A percentile compares a stretch with the other conserved stretches of the same genome.
These are phyloP conservation scores for Amauroascus niger DNA, from an alignment of 2,329 filamentous ascomycete species.

Conservation along the genomic window DNA sequence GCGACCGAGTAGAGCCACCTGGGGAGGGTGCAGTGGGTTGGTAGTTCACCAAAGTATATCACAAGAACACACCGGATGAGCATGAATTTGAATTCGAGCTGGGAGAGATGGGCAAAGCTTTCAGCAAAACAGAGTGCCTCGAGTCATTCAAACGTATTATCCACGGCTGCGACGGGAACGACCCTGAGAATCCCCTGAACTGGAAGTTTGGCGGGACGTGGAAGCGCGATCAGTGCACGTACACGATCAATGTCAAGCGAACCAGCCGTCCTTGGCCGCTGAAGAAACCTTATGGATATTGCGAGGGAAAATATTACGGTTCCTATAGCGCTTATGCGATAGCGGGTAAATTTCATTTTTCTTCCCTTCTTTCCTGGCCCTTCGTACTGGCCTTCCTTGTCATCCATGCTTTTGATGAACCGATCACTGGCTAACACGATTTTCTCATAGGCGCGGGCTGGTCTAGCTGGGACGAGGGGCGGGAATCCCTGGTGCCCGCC, in stretches of 20 bases:
- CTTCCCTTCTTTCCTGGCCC: background rate
- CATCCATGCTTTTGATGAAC: background rate
- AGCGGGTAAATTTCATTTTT: conserved; percentile 5
- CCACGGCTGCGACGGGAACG: conserved; percentile 24
- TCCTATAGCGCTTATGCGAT: conserved; percentile 19
- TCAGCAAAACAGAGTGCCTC: conserved; percentile 15
- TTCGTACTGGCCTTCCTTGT: background rate
- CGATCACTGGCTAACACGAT: background rate
- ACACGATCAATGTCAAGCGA: conserved; percentile 19
- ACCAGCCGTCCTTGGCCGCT: conserved; percentile 22
- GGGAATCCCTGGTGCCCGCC: conserved; percentile 19
- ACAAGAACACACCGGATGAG: conserved; percentile 25
- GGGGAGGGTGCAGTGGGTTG: conserved; percentile 17
- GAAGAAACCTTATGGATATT: conserved; percentile 18
- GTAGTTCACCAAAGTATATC: conserved; percentile 20
- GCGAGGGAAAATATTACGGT: conserved; percentile 20
- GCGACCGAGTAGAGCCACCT: conserved; percentile 19
- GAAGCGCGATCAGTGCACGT: conserved; percentile 22
- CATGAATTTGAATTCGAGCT: conserved; percentile 19
- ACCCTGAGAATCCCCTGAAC: conserved; percentile 25
- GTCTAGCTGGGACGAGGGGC: conserved; percentile 22
- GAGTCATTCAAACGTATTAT: conserved; percentile 20
- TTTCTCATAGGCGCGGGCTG: conserved; percentile 19
- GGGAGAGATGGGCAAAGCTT: background rate
- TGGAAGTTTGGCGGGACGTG: conserved; percentile 26